Evolutionary conservation across 768 basidiomycete species (phyloP), one percentile per base, ranked within the genome.

Genomic region (Russula olivacea): DNA sequence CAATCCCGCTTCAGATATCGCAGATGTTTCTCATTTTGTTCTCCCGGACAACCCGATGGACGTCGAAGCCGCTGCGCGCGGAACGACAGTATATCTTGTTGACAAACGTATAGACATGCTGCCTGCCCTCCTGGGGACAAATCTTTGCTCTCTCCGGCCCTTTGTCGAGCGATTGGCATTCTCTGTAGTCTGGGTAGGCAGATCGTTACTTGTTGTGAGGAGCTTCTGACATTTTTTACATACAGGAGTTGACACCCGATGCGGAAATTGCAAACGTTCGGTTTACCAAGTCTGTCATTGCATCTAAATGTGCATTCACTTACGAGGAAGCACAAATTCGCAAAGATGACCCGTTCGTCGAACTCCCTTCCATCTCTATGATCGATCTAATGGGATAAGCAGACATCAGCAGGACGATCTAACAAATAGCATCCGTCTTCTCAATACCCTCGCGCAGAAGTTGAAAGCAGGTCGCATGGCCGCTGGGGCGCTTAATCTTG

Each of bases 31-130:
- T 7, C 86, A 98, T 73, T 99, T 99, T 68, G 96, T 99, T 0
- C 85, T 82, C 58, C 80, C 94, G 1, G 92, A 95, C 69, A 99
- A 89, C 47, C 85, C 95, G 0, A 98, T 99, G 93, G 96, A 99
- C 68, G 86, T 77, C 49, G 96, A 99, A 73, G 96, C 96, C 23
- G 91, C 94, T n/a, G 83, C 93, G 19, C 80, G 96, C 64, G 96
- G 96, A 5, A 98, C 96, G 5, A 98, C 96, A 0, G 96, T 99
- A 0, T 99, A 98, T 72, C 83, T 99, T 2, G 96, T 98, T 6
- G 96, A 99, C 78, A 96, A 95, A 74, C 91, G 96, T 38, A 93
- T 99, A 55, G 97, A 98, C 77, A 99, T 99, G 97, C 79, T 99
- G 53, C 97, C 97, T 0, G 78, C 87, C 3, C 80, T 99, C 10